Conservation (phyloP, 1,284 basidiomycete species). For the Retiboletus flavoniger region DNA sequence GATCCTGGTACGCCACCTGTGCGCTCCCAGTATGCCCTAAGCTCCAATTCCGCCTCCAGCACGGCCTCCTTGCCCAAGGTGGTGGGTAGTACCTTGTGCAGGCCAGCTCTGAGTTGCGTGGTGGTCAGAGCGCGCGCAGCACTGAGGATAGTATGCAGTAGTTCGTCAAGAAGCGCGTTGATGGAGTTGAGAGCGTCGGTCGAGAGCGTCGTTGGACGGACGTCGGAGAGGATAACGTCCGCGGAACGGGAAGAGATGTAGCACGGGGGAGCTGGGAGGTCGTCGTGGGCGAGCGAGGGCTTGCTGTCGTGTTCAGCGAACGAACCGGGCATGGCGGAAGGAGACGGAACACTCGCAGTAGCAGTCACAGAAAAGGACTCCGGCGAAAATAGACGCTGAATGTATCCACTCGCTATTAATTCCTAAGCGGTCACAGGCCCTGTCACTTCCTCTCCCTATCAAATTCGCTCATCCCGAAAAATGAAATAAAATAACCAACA, state of each 20-base stretch:
- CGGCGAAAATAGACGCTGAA: neutral
- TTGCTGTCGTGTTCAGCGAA: conserved; percentile 16
- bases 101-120: conserved; percentile 68
- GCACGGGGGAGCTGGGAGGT: conserved; percentile 46
- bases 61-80: conserved; percentile 84
- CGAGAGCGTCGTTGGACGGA: conserved; percentile 83
- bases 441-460: conserved; percentile 12
- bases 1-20: conserved; percentile 45
- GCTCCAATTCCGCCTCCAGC: conserved; percentile 89
- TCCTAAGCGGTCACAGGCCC: conserved; percentile 22
- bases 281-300: conserved; percentile 9
- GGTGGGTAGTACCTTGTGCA: conserved; percentile 74
- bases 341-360: neutral
- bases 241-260: conserved; percentile 82
- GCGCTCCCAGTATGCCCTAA: conserved; percentile 81
- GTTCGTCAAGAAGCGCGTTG: conserved; percentile 87
- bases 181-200: conserved; percentile 71
- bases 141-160: conserved; percentile 72
- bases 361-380: conserved; percentile 4
- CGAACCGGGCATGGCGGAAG: conserved; percentile 26
- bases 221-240: conserved; percentile 86
- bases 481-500: neutral
- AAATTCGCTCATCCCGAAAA: conserved; percentile 2
- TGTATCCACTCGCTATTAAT: conserved; percentile 13
- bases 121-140: conserved; percentile 75